Base-by-base conservation (phyloP, 768 basidiomycete species). In the Panus rudis region DNA sequence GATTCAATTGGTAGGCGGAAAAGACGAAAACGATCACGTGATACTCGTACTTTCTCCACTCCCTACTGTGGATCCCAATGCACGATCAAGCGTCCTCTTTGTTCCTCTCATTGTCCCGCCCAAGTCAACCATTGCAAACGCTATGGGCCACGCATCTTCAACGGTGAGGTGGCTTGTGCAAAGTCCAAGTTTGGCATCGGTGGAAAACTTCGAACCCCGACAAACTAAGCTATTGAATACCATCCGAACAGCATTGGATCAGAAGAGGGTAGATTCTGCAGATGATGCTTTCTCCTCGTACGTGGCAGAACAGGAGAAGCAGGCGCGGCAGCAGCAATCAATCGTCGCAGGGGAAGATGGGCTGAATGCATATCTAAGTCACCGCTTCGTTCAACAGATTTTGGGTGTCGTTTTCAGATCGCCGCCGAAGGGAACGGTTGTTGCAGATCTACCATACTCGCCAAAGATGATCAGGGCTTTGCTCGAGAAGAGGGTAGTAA, bases 261-360 rank as follows among this genome's bases (percentile, higher is more conserved):
- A 65, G 24, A 70, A 70, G 3, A 52, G 68, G 8, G 64, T 71
- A 3, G 67, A 78, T 37, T 68, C 64, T 20, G 84, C 80, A 2
- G 78, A 80, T 41, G 64, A 62, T 10, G 67, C 68, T 4, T 90
- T 85, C 54, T 74, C 76, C 49, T 67, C 72, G 31, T 90, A 84
- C 81, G 61, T 73, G 25, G 59, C 66, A 47, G 60, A 65, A 50
- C 58, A 47, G 30, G 46, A 42, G 8, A 23, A 20, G 37, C 22
- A 33, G 22, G 11, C n/a, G 24, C 21, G 23, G 7, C 8, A 27
- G 23, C 23, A 21, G 35, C 23, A 41, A 44, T n/a, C n/a, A 22
- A 30, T 39, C 28, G 41, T 42, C 32, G 27, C 25, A 19, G 27
- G 21, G 19, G 42, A 25, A 8, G 23, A 22, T 3, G 16, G 11